Conservation (phyloP, 768 basidiomycete genomes). For the Stropharia rugosoannulata region DNA sequence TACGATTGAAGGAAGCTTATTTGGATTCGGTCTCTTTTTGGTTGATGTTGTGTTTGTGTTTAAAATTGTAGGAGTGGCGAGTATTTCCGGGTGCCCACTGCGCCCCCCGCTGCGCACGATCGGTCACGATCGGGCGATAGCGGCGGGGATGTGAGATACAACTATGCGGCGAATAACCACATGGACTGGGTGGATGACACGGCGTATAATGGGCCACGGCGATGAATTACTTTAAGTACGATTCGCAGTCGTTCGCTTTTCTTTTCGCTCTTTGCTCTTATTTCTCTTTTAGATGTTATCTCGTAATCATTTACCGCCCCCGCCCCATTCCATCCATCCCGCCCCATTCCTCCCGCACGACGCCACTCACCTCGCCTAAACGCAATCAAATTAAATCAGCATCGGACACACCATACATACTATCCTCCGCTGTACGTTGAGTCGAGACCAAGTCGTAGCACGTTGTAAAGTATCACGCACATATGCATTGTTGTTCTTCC, state of each 20-base stretch:
- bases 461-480: neutral
- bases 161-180: constrained; percentile 28
- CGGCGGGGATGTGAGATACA: constrained; percentile 20
- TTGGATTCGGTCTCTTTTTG: neutral
- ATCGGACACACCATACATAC: neutral
- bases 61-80: constrained; percentile 19
- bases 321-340: no score
- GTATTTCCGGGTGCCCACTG: constrained; percentile 29
- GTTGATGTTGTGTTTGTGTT: neutral
- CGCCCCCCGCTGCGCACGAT: constrained; percentile 27
- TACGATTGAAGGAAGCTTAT: constrained; percentile 16
- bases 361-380: no score
- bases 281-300: constrained; percentile 3
- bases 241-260: neutral
- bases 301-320: neutral
- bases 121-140: constrained; percentile 23
- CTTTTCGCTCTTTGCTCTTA: neutral
- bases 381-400: neutral
- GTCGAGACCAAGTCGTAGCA: no score
- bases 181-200: constrained; percentile 46
- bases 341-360: no score
- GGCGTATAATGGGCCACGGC: constrained; percentile 37
- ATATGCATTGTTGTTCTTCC: neutral
- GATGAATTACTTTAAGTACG: neutral
- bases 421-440: neutral